Percentiles rank a stretch among this genome's conserved stretches.
phyloP scores from a whole-genome alignment of 345 rosid genomes.

The Linum tenue region DNA sequence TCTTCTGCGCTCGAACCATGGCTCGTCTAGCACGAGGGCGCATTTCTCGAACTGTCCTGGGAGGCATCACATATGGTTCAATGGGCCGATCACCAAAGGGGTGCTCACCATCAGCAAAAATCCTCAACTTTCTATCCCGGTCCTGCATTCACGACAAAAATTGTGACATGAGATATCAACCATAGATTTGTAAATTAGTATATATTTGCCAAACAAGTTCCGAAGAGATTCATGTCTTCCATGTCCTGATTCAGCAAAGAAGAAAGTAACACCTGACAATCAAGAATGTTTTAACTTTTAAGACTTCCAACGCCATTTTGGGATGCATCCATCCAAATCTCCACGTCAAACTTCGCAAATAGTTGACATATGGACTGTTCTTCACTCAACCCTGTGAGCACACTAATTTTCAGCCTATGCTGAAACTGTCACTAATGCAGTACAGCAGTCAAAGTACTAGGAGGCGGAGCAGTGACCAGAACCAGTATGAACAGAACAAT shows the following conservation, averaged over 20 bases:
- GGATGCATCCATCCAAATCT: neutral
- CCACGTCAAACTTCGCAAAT: no score
- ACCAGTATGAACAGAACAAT: neutral
- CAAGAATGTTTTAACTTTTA: neutral
- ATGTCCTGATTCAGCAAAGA: no score
- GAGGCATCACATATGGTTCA: conserved; percentile 71
- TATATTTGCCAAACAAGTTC: neutral
- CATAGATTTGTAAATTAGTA: neutral
- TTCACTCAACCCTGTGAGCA: no score
- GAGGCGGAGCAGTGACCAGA: no score
- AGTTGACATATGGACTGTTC: no score
- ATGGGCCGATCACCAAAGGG: conserved; percentile 73
- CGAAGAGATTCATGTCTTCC: no score
- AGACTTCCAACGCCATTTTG: neutral
- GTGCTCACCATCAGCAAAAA: conserved; percentile 72
- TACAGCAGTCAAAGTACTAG: no score
- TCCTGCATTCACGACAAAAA: conserved; percentile 43
- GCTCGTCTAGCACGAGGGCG: conserved; percentile 93
- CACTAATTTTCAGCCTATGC: no score
- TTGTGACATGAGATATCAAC: neutral
- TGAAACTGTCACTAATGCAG: no score
- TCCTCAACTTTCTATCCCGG: conserved; percentile 86
- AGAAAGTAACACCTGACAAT: no score
- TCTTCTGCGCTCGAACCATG: conserved; percentile 79
- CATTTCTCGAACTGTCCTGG: conserved; percentile 77